Evolutionary conservation across 192 early-diverging fungal species (phyloP).

Genomic region (Geosiphon pyriformis): DNA sequence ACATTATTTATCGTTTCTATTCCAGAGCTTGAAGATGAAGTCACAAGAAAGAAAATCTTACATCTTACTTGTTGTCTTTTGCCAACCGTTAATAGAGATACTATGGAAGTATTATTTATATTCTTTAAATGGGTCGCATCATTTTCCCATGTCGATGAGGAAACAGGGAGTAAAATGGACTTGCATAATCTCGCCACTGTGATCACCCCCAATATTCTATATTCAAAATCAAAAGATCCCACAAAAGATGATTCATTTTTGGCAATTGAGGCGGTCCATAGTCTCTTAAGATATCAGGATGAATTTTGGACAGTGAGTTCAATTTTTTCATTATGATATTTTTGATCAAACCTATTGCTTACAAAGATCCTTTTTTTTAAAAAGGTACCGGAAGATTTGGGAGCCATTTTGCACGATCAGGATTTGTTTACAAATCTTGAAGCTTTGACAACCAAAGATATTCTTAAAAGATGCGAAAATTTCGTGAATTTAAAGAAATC

Average conservation of each 20-base stretch:
- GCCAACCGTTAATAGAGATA: conserved; percentile 86
- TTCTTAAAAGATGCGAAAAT: conserved; percentile 51
- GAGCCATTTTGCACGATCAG: conserved; percentile 43
- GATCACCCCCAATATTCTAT: conserved; percentile 90
- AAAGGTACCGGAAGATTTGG: conserved; percentile 52
- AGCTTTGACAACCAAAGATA: conserved; percentile 47
- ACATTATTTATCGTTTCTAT: not conserved
- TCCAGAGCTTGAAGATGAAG: conserved; percentile 46
- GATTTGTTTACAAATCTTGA: conserved; percentile 40
- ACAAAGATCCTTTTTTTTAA: no score
- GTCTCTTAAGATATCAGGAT: conserved; percentile 59
- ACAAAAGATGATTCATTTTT: conserved; percentile 65
- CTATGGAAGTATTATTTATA: conserved; percentile 83
- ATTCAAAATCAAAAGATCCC: conserved; percentile 79
- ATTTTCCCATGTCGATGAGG: conserved; percentile 61
- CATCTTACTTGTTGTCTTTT: conserved; percentile 81
- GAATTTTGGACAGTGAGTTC: conserved; percentile 57
- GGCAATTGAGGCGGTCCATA: conserved; percentile 64
- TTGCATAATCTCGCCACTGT: conserved; percentile 87
- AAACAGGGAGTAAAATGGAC: conserved; percentile 89
- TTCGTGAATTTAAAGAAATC: conserved; percentile 44
- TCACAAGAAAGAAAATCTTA: conserved; percentile 58
- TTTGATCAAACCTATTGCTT: not conserved
- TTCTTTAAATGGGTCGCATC: conserved; percentile 87
- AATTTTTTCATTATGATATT: not conserved